Evolutionary conservation across 306 rosid species (phyloP), one percentile per base, ranked within the genome.

Genomic region (Ochetophila trinervis): DNA sequence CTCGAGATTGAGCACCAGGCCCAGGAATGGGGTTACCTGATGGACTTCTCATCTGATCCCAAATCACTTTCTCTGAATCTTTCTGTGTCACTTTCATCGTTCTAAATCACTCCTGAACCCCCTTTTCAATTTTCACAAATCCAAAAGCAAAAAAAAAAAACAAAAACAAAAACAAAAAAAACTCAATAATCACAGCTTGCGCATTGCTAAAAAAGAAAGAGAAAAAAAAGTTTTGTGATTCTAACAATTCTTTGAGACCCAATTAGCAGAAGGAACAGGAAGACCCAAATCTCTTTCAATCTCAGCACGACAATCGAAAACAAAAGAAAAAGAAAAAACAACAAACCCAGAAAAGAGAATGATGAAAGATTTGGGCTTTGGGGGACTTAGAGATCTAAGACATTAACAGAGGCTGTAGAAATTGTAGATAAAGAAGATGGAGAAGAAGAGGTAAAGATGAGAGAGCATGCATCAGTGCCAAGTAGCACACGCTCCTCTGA

Each of bases 11-110:
- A 2, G 81, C 15, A 18, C 66, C 51, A 12, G 72, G 49, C 24
- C 75, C 76, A 5, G 79, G 40, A 57, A 63, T 70, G 67, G 83
- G 72, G 63, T 78, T 74, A 50, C 54, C 81, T 17, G 90, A 23
- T 9, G 88, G 78, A 64, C 52, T 80, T 57, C 80, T 77, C 80
- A 65, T 74, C 70, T 80, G 86, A 57, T 84, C 96, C 91, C 94
- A 89, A 30, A 78, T 65, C 18, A 82, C 24, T 70, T 85, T 89
- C 65, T 87, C 96, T 1, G 84, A 57, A 32, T 87, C 95, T 66
- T 80, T 83, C 70, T 70, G 81, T 70, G 51, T 35, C 37, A 36
- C 76, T 64, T 88, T 93, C 98, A 93, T 89, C 60, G 54, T 76
- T 56, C 22, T 11, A 20, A 53, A 6, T 16, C 6, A 5, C 15